A percentile compares a stretch with the other conserved stretches of the same genome.
phyloP scores from a whole-genome alignment of 371 early-diverging fungal genomes.

The Circinella umbellata region DNA sequence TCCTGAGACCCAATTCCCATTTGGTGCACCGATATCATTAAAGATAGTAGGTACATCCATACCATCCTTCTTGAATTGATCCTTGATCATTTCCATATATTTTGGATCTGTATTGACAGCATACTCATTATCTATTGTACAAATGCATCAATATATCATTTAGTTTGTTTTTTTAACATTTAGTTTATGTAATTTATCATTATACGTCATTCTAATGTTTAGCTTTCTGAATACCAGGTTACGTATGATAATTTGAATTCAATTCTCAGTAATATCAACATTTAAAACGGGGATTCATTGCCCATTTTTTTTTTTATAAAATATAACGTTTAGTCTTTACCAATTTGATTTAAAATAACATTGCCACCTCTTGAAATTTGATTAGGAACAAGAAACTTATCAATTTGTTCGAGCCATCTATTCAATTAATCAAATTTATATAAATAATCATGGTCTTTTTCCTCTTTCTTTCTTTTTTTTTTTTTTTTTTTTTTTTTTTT shows the following conservation, averaged over 20 bases:
- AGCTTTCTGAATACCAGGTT: too few relatives aligned
- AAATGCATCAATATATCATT: not conserved
- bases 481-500: not conserved
- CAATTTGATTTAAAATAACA: conserved; percentile 17
- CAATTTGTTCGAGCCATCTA: conserved; percentile 18
- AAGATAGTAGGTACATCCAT: conserved; percentile 18
- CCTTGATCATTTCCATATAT: conserved; percentile 18
- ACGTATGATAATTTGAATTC: too few relatives aligned
- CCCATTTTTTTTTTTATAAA: too few relatives aligned
- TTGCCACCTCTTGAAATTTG: conserved; percentile 19
- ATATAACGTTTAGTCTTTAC: not conserved
- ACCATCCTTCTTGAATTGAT: conserved; percentile 16
- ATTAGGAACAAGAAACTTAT: conserved; percentile 21
- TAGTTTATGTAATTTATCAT: not conserved
- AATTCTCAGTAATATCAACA: too few relatives aligned
- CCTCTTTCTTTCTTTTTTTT: too few relatives aligned
- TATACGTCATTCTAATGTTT: not conserved
- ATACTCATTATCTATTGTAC: conserved; percentile 17
- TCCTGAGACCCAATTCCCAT: conserved; percentile 9
- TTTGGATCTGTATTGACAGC: conserved; percentile 7
- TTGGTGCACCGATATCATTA: conserved; percentile 14
- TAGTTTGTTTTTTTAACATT: too few relatives aligned
- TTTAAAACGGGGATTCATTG: too few relatives aligned
- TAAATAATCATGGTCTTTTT: too few relatives aligned
- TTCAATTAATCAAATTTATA: not conserved